Evolutionary conservation across 2,329 filamentous ascomycete genomes (phyloP), one percentile per base, ranked within the genome.

Genomic region (Alternaria burnsii): DNA sequence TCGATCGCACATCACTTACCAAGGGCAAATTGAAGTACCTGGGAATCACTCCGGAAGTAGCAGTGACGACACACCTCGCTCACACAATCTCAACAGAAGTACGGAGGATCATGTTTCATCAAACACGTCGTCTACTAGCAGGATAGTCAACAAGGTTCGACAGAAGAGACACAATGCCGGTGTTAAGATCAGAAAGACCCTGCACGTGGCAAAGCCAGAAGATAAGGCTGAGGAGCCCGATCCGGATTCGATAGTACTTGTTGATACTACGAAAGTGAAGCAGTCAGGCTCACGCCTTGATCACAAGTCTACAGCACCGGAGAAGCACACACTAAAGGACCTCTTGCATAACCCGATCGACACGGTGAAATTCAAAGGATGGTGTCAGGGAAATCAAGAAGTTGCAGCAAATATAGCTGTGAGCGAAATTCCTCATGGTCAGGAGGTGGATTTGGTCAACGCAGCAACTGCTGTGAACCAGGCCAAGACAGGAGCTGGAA

Each of bases 391-490:
- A 22, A 57, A 67, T 18, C 63, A 73, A n/a, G 55, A 76, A 48
- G 47, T 70, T 1, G 71, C 74, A 12, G 69, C 65, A 9, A 72
- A 76, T 18, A 63, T 76, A 20, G 70, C 68, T 71, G 82, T 87
- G 11, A 89, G 78, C 79, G 75, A 78, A 44, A 60, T 78, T 7
- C 70, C 79, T 4, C 74, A 78, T 48, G 72, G 77, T 10, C 67
- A 75, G 18, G 75, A 80, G 14, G 71, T 80, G 2, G 72, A 79
- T 26, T 69, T 80, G 8, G 46, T 80, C 8, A 72, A 76, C 18
- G 78, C 76, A 2, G 64, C 76, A 5, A 71, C 74, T 53, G 64
- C 55, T 24, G 61, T 68, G 8, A 61, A 67, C 22, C 47, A 44
- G 28, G 71, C 64, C n/a, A 36, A 38, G 26, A 63, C 58, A 2